phyloP scores from a whole-genome alignment of 2,329 filamentous ascomycete species.

The Ophiocordyceps camponoti-saundersi region DNA sequence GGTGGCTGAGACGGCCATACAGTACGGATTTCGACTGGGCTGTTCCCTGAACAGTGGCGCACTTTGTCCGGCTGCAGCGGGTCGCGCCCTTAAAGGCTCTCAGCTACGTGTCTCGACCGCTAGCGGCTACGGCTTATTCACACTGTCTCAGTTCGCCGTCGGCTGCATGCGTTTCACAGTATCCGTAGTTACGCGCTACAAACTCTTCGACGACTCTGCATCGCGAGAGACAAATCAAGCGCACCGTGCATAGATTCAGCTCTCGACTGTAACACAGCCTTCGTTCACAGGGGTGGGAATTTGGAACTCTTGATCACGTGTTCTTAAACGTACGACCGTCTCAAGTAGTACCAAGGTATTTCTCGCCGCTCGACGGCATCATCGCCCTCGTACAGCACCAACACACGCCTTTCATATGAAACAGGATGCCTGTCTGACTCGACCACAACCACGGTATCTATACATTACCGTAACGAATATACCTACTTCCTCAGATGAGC shows the following conservation, averaged over 20 bases:
- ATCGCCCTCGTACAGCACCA: background rate
- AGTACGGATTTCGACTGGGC: background rate
- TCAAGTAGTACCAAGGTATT: too few relatives aligned
- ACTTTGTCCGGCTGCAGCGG: background rate
- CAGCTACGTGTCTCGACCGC: background rate
- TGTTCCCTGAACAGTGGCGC: background rate
- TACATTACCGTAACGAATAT: slow-evolving; percentile 6
- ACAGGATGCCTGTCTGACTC: background rate
- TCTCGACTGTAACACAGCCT: background rate
- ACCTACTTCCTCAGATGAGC: background rate
- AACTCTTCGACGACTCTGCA: background rate
- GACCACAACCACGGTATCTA: background rate
- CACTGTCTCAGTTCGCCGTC: background rate
- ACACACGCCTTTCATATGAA: background rate
- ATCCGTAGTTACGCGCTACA: background rate
- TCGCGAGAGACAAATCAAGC: background rate
- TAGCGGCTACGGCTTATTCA: background rate
- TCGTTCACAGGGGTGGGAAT: too few relatives aligned
- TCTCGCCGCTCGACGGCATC: background rate
- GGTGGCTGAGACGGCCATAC: background rate
- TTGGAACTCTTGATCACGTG: too few relatives aligned
- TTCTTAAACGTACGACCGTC: too few relatives aligned
- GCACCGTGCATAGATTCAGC: background rate
- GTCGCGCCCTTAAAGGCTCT: background rate
- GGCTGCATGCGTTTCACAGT: background rate